Evolutionary conservation across 129 eudicot species (phyloP).

Genomic region (Artemisia argyi): DNA sequence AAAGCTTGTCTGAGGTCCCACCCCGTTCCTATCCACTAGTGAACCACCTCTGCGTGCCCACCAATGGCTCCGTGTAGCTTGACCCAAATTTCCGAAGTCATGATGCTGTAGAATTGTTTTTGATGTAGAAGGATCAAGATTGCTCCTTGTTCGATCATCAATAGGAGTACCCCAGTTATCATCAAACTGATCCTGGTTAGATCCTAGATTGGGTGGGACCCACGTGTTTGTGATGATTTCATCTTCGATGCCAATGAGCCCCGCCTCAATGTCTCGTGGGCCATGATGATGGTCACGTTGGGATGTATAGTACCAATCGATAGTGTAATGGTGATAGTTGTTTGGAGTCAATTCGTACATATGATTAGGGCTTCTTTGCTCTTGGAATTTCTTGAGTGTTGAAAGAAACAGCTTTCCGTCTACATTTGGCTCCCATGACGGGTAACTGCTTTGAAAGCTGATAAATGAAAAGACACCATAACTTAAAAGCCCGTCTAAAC

Average conservation of each 20-base stretch:
- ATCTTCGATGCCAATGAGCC: slow-evolving; percentile 19
- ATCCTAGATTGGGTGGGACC: slow-evolving; percentile 41
- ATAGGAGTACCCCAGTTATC: slow-evolving; percentile 64
- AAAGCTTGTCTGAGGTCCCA: slow-evolving; percentile 56
- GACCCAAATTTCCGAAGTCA: slow-evolving; percentile 27
- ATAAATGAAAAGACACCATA: not conserved
- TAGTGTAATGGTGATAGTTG: slow-evolving; percentile 66
- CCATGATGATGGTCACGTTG: slow-evolving; percentile 31
- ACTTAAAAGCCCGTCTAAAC: no score
- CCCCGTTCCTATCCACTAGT: slow-evolving; percentile 12
- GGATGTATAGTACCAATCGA: slow-evolving; percentile 81
- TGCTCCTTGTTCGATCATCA: slow-evolving; percentile 42
- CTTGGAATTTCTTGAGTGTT: slow-evolving; percentile 40
- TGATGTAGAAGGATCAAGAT: slow-evolving; percentile 71
- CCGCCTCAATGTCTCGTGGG: slow-evolving; percentile 28
- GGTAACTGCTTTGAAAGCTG: slow-evolving; percentile 79
- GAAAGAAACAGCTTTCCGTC: slow-evolving; percentile 62
- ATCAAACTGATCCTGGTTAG: slow-evolving; percentile 32
- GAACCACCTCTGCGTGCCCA: slow-evolving; percentile 53
- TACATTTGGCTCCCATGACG: slow-evolving; percentile 65
- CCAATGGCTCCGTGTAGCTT: slow-evolving; percentile 64
- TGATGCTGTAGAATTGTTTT: slow-evolving; percentile 62
- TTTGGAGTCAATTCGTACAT: slow-evolving; percentile 24
- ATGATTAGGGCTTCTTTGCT: slow-evolving; percentile 43
- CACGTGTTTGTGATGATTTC: slow-evolving; percentile 41